phyloP scores from a whole-genome alignment of 768 basidiomycete genomes.

The Lactarius psammicola region DNA sequence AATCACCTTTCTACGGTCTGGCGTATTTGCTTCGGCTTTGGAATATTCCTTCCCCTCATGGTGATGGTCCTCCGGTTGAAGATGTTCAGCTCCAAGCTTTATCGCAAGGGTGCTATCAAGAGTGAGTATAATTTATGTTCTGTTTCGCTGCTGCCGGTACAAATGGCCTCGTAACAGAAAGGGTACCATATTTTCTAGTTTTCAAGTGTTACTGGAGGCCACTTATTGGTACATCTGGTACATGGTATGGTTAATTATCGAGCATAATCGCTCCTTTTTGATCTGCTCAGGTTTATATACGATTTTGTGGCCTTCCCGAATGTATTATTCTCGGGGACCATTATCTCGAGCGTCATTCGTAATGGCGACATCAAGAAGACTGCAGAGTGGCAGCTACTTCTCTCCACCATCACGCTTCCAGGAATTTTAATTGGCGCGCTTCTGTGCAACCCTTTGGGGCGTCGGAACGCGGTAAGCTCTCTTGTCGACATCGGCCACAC shows the following conservation, averaged over 20 bases:
- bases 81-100: slow-evolving; percentile 68
- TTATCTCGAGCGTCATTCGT: slow-evolving; percentile 65
- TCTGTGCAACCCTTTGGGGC: slow-evolving; percentile 53
- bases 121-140: slow-evolving; percentile 37
- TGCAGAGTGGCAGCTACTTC: slow-evolving; percentile 69
- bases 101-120: slow-evolving; percentile 63
- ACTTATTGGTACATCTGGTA: slow-evolving; percentile 69
- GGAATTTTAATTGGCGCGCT: slow-evolving; percentile 43
- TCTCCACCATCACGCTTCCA: slow-evolving; percentile 59
- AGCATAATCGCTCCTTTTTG: not conserved
- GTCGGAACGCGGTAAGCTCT: slow-evolving; percentile 52
- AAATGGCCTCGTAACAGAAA: slow-evolving; percentile 35
- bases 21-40: slow-evolving; percentile 65
- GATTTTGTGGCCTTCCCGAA: slow-evolving; percentile 72
- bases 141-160: not conserved
- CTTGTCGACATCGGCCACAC: too few species aligned
- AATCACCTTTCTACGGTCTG: slow-evolving; percentile 62
- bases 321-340: slow-evolving; percentile 64
- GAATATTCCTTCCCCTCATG: slow-evolving; percentile 58
- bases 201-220: slow-evolving; percentile 63
- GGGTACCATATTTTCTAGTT: slow-evolving; percentile 60
- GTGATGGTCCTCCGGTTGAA: slow-evolving; percentile 72
- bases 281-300: slow-evolving; percentile 56
- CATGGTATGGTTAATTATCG: slow-evolving; percentile 47
- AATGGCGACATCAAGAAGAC: slow-evolving; percentile 53